Evolutionary conservation across 257 asterid species (phyloP), one percentile per base, ranked within the genome.

Genomic region (Lithospermum erythrorhizon): DNA sequence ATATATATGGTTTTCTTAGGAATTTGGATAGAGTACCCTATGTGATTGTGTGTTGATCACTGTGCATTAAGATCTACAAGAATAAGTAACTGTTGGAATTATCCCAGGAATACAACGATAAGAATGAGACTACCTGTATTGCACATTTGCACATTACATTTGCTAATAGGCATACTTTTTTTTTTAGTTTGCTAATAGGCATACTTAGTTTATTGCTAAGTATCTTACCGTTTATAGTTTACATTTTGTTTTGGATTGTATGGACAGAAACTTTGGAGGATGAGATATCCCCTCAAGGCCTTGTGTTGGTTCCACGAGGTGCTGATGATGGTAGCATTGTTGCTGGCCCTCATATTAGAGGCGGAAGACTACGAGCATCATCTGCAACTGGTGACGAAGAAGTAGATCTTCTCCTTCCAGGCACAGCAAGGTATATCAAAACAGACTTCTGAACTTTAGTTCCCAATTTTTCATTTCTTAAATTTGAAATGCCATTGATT

Each of bases 391-490:
- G 98, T 30, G 82, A 86, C n/a, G 82, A 83, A 73, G 95, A 89
- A 79, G 98, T 93, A 20, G 98, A 88, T 77, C 95, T 88, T 66
- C 96, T 93, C 73, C 98, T 93, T 64, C 98, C 98, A 1, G 98
- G 98, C 17, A 86, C 97, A 68, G 94, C 98, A 69, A 89, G 98
- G 98, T 93, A 83, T 62, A 41, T 25, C 35, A 23, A 41, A 11
- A 41, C 11, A 41, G 5, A 14, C 1, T 6, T 32, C 8, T 10
- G 1, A 37, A 3, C 17, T 11, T 41, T 3, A 0, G 1, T 11
- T 1, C 49, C 17, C 5, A 1, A 41, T 41, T 41, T 11, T 14
- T 27, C 32, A 27, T 27, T 7, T 27, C 4, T 27, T 6, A 3
- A 6, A 27, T 27, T 27, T 6, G 4, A 27, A 27, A 51, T 49